Conservation (phyloP, 768 basidiomycete genomes). For the Epithele typhae region DNA sequence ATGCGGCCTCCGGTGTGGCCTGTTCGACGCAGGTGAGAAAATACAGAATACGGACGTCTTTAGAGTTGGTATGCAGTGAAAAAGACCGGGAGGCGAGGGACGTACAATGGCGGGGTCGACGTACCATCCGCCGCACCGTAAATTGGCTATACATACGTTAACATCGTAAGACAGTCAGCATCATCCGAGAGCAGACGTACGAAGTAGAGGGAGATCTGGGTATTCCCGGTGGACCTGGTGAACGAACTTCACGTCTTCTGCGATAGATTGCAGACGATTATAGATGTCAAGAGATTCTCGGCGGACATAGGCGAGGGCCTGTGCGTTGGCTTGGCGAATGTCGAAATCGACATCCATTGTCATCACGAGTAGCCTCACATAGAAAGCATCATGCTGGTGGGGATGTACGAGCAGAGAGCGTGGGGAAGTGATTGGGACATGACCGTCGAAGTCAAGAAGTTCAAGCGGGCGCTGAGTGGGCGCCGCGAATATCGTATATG, state of each 20-base stretch:
- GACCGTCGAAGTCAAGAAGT: no score
- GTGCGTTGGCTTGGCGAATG: slow-evolving; percentile 6
- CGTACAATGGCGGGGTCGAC: slow-evolving; percentile 63
- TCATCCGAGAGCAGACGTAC: slow-evolving; percentile 36
- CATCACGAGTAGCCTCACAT: slow-evolving; percentile 5
- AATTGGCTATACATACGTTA: slow-evolving; percentile 62
- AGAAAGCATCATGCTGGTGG: neutral
- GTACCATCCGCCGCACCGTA: slow-evolving; percentile 95
- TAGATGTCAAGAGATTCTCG: slow-evolving; percentile 74
- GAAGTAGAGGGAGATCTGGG: slow-evolving; percentile 49
- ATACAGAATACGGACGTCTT: slow-evolving; percentile 15
- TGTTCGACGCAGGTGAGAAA: slow-evolving; percentile 2
- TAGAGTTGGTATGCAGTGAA: slow-evolving; percentile 1
- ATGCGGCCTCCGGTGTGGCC: slow-evolving; percentile 44
- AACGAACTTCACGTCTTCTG: slow-evolving; percentile 73
- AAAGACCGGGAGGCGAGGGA: neutral
- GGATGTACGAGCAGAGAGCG: neutral
- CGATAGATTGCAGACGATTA: slow-evolving; percentile 86
- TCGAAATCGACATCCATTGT: slow-evolving; percentile 1
- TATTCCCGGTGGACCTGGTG: slow-evolving; percentile 44
- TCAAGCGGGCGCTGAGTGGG: no score
- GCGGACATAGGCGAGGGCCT: slow-evolving; percentile 48
- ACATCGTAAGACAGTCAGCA: neutral
- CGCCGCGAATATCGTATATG: no score
- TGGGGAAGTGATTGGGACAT: no score